phyloP scores from a whole-genome alignment of 78 protist species.

The Planoprotostelium fungivorum region DNA sequence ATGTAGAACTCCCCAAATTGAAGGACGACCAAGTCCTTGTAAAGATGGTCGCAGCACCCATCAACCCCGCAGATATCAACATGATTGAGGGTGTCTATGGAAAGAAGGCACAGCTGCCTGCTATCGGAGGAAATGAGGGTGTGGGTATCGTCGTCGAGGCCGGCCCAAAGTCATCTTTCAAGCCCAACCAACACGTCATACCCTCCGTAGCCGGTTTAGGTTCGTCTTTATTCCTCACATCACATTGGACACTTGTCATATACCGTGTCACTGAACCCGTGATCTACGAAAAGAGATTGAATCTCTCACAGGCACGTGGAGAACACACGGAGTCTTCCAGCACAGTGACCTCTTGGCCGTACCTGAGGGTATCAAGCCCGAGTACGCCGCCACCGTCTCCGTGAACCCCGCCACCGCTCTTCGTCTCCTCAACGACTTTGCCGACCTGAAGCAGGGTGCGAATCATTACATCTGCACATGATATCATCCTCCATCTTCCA shows the following conservation, averaged over 20 bases:
- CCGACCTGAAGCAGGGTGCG: constrained; percentile 45
- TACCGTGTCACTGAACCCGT: no score
- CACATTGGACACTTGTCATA: background rate
- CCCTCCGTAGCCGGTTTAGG: constrained; percentile 36
- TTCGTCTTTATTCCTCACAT: background rate
- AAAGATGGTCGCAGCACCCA: constrained; percentile 78
- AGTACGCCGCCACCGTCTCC: constrained; percentile 44
- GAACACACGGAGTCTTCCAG: constrained; percentile 52
- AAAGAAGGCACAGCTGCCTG: constrained; percentile 61
- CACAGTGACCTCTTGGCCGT: constrained; percentile 39
- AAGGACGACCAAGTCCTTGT: constrained; percentile 48
- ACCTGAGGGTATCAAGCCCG: constrained; percentile 57
- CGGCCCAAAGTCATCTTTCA: constrained; percentile 43
- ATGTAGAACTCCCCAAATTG: constrained; percentile 15
- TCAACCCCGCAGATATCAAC: constrained; percentile 88
- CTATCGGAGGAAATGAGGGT: constrained; percentile 85
- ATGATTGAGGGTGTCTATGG: constrained; percentile 80
- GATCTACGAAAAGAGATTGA: background rate
- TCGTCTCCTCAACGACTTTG: constrained; percentile 75
- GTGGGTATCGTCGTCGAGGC: constrained; percentile 75
- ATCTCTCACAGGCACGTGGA: constrained; percentile 68
- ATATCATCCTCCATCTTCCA: no score
- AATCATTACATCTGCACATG: no score
- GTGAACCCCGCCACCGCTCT: constrained; percentile 89
- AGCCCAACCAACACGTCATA: constrained; percentile 65